Evolutionary conservation across 2,329 filamentous ascomycete genomes (phyloP).

Genomic region (Colletotrichum filicis): DNA sequence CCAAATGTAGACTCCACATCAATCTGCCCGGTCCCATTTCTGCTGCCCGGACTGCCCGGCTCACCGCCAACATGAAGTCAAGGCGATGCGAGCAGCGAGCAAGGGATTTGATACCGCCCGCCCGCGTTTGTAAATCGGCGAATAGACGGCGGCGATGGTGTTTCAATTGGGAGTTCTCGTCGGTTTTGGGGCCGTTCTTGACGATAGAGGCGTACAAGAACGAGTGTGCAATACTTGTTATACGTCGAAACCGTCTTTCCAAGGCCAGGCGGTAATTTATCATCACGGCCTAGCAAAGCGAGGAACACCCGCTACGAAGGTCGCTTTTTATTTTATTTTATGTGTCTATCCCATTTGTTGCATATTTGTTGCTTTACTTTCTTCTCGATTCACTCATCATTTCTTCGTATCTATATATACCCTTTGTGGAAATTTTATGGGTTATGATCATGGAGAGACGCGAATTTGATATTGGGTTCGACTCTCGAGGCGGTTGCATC

Average conservation of each 20-base stretch:
- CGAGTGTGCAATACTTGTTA: not conserved
- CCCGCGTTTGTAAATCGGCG: slow-evolving; percentile 22
- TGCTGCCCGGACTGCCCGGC: slow-evolving; percentile 20
- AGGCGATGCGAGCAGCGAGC: not conserved
- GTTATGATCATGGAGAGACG: slow-evolving; percentile 25
- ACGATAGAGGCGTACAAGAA: not conserved
- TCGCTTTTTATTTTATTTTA: not conserved
- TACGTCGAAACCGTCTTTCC: not conserved
- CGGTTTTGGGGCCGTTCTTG: not conserved
- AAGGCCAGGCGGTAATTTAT: not conserved
- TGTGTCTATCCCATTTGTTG: slow-evolving; percentile 2
- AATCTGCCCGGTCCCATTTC: slow-evolving; percentile 5
- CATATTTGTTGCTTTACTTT: not conserved
- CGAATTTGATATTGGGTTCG: not conserved
- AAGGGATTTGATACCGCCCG: not conserved
- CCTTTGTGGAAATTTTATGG: slow-evolving; percentile 24
- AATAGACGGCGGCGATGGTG: slow-evolving; percentile 25
- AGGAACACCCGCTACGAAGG: not conserved
- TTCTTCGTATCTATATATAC: slow-evolving; percentile 33
- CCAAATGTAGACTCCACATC: not conserved
- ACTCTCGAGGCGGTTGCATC: slow-evolving; percentile 9
- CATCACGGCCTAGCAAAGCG: not conserved
- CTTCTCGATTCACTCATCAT: not conserved
- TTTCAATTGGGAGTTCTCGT: not conserved
- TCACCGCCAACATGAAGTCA: slow-evolving; percentile 12